Evolutionary conservation across 1,284 basidiomycete species (phyloP), one percentile per base, ranked within the genome.

Genomic region (Cryptococcus wingfieldii): DNA sequence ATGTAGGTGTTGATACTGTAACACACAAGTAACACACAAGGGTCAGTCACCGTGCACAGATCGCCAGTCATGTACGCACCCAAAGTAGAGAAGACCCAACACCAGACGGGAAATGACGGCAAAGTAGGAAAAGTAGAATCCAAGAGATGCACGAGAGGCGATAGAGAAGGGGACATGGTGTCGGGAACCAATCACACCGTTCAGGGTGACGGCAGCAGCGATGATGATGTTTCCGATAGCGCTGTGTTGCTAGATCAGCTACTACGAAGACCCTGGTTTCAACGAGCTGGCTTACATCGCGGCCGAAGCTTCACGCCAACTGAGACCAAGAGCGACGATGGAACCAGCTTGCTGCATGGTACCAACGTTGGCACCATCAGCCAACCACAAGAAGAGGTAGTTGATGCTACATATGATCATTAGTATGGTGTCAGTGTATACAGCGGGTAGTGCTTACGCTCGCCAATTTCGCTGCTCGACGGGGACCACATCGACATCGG

Each of bases 61-160:
- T 2, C 13, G 8, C 19, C 39, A 34, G 31, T n/a, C 4, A 44
- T 13, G 4, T n/a, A 60, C 69, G 47, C 39, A 71, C 69, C 69
- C 70, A 62, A 86, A 87, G 86, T 87, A 90, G 72, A 89, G 86
- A 79, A 86, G 82, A 46, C 86, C 81, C 16, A 89, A 80, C 42
- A 88, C 78, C 42, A 84, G 80, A 25, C 88, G 83, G 56, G 86
- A 87, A 58, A 90, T 72, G 51, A 90, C 86, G 60, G 83, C 84
- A 62, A 71, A 71, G 63, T 71, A 71, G 46, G 68, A 70, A 47
- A 69, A 69, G 64, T 86, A 88, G 77, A 88, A 89, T 1, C 88
- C 88, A 67, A 88, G 88, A 0, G 86, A 88, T 0, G 86, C 86
- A 7, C 88, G 80, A 61, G 86, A 85, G 13, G 88, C 78, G 47